phyloP scores from a whole-genome alignment of 2,329 filamentous ascomycete species.

The Sporothrix humicola region DNA sequence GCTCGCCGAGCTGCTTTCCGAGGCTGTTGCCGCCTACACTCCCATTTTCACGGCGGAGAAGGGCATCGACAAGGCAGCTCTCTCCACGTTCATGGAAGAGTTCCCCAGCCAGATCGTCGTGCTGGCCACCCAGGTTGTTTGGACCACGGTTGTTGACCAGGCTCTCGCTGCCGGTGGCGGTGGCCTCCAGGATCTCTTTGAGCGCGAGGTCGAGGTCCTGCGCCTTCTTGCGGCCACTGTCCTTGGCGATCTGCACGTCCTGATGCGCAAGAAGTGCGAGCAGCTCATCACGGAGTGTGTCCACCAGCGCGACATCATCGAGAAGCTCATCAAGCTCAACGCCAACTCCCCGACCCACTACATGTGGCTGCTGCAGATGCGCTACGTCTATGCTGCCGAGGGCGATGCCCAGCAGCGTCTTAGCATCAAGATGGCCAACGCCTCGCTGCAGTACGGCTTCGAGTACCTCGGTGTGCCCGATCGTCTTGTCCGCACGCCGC shows the following conservation, averaged over 20 bases:
- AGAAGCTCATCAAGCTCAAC: constrained; percentile 77
- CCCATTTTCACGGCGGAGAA: constrained; percentile 74
- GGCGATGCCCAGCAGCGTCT: constrained; percentile 84
- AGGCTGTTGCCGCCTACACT: constrained; percentile 82
- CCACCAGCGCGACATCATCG: constrained; percentile 92
- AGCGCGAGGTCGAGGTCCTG: constrained; percentile 83
- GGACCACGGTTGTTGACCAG: constrained; percentile 85
- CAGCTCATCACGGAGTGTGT: constrained; percentile 99
- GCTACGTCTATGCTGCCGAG: constrained; percentile 84
- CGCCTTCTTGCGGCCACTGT: constrained; percentile 87
- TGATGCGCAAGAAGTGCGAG: constrained; percentile 94
- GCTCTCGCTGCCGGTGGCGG: constrained; percentile 70
- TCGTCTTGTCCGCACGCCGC: constrained; percentile 90
- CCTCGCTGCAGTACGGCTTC: constrained; percentile 92
- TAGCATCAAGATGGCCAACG: constrained; percentile 95
- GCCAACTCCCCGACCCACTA: constrained; percentile 81
- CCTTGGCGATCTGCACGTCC: constrained; percentile 82
- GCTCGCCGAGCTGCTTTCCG: constrained; percentile 84
- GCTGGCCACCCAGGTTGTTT: constrained; percentile 88
- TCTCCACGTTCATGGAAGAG: constrained; percentile 79
- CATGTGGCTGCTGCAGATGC: constrained; percentile 95
- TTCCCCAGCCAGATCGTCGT: constrained; percentile 97
- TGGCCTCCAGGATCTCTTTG: constrained; percentile 69
- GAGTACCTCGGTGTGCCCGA: constrained; percentile 98
- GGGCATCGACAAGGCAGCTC: constrained; percentile 70